Evolutionary conservation across 306 rosid genomes (phyloP).

Genomic region (Abrus pulchellus): DNA sequence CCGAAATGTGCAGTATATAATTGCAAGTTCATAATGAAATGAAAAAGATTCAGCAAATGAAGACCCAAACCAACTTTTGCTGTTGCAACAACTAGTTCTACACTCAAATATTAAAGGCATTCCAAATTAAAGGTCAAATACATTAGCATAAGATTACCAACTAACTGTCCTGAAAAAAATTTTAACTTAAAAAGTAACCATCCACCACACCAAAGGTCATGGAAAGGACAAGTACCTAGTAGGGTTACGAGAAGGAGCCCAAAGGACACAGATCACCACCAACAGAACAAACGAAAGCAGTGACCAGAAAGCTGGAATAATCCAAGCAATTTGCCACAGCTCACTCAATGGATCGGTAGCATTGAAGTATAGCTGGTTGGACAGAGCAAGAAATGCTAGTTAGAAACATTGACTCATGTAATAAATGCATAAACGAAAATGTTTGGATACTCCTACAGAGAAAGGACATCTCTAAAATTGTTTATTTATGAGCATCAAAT

Average conservation of each 20-base stretch:
- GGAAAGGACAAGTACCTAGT: slow-evolving; percentile 69
- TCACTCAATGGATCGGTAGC: slow-evolving; percentile 93
- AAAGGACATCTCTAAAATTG: slow-evolving; percentile 30
- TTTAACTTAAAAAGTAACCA: neutral
- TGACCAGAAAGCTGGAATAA: slow-evolving; percentile 93
- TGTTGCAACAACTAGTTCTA: slow-evolving; percentile 7
- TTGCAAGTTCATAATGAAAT: slow-evolving; percentile 7
- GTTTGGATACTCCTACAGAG: neutral
- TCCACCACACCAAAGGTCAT: slow-evolving; percentile 11
- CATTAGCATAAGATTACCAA: slow-evolving; percentile 19
- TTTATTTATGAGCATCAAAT: neutral
- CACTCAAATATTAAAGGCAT: neutral
- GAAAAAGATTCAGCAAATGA: neutral
- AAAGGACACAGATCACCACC: slow-evolving; percentile 79
- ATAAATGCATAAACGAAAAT: slow-evolving; percentile 2
- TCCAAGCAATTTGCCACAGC: slow-evolving; percentile 96
- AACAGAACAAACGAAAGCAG: slow-evolving; percentile 79
- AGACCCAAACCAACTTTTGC: slow-evolving; percentile 6
- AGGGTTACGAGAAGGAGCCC: slow-evolving; percentile 97
- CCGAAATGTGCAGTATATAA: slow-evolving; percentile 6
- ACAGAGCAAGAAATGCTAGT: slow-evolving; percentile 36
- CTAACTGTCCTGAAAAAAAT: neutral
- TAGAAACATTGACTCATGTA: slow-evolving; percentile 30
- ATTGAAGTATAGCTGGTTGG: slow-evolving; percentile 85
- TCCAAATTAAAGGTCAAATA: slow-evolving; percentile 1